Percentiles rank a stretch among this genome's conserved stretches.
phyloP scores from a whole-genome alignment of 495 filamentous ascomycete genomes.

The Penicillium psychrofluorescens region DNA sequence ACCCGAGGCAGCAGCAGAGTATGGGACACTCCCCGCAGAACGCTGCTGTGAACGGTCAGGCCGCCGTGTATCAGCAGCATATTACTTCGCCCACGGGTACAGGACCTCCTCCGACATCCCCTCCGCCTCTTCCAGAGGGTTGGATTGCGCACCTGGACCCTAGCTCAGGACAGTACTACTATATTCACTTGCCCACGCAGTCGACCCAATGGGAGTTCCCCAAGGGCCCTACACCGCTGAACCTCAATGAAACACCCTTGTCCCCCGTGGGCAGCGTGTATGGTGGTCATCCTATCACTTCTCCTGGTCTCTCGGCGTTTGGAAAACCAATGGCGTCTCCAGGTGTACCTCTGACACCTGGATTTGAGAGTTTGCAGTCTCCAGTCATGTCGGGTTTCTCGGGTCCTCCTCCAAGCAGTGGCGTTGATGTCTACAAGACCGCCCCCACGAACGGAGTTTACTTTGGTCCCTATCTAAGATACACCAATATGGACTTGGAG shows the following conservation, averaged over 20 bases:
- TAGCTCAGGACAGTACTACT: slow-evolving; percentile 96
- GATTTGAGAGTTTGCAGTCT: slow-evolving; percentile 69
- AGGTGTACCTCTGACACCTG: slow-evolving; percentile 64
- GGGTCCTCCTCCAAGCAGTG: slow-evolving; percentile 77
- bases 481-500: slow-evolving; percentile 95
- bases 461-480: slow-evolving; percentile 91
- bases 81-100: slow-evolving; percentile 42
- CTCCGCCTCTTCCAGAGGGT: slow-evolving; percentile 89
- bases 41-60: slow-evolving; percentile 30
- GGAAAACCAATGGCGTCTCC: slow-evolving; percentile 73
- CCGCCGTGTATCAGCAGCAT: slow-evolving; percentile 4
- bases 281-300: slow-evolving; percentile 63
- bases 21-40: slow-evolving; percentile 32
- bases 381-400: slow-evolving; percentile 63
- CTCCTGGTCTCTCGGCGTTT: slow-evolving; percentile 60
- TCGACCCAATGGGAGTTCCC: slow-evolving; percentile 99
- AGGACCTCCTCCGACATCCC: slow-evolving; percentile 64
- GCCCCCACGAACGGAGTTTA: slow-evolving; percentile 96
- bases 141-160: slow-evolving; percentile 97
- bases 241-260: slow-evolving; percentile 67
- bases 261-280: slow-evolving; percentile 76
- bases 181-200: slow-evolving; percentile 93
- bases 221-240: slow-evolving; percentile 79
- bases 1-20: slow-evolving; percentile 45
- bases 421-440: slow-evolving; percentile 88